Evolutionary conservation across 371 early-diverging fungal species (phyloP), one percentile per base, ranked within the genome.

Genomic region (Coemansia linderi): DNA sequence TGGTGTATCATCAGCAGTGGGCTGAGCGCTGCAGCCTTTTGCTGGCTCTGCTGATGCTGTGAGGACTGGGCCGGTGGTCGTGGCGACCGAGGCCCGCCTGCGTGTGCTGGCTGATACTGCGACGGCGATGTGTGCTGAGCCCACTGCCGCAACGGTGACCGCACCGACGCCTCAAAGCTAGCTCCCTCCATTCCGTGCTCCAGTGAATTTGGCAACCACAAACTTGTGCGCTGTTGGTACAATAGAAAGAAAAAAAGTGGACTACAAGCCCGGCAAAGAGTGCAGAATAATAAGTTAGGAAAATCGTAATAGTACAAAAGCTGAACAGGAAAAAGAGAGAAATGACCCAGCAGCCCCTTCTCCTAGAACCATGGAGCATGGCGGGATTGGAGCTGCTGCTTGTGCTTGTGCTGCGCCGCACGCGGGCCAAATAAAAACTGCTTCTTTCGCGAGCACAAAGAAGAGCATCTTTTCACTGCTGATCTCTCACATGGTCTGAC

Each of bases 121-220:
- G 48, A 46, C 15, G 62, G 50, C 8, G 69, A 43, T n/a, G 52
- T 24, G 43, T 41, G 59, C 29, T 70, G 71, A 6, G 59, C 56
- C 59, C 71, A 68, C 33, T 59, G 40, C 15, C 71, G 54, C 10
- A 37, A 41, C 40, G 68, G 52, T 7, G 68, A 41, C 56, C 52
- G 61, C 36, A 68, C 29, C 12, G 39, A 60, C 31, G 54, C 54
- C 31, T 54, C 54, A 54, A 54, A 54, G 29, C 54, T 54, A 15
- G 54, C 54, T 54, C 54, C 54, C 29, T 54, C 54, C 54, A 54
- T 54, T 54, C 54, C 54, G 15, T 17, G 24, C 31, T 54, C 43
- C n/a, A 19, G 7, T 54, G 54, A 54, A 54, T 54, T 54, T 1
- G 54, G 2, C 54, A 54, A 29, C 54, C 29, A 15, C 29, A 31